Conservation (phyloP, 495 filamentous ascomycete genomes). For the Lasiosphaeris hirsuta region DNA sequence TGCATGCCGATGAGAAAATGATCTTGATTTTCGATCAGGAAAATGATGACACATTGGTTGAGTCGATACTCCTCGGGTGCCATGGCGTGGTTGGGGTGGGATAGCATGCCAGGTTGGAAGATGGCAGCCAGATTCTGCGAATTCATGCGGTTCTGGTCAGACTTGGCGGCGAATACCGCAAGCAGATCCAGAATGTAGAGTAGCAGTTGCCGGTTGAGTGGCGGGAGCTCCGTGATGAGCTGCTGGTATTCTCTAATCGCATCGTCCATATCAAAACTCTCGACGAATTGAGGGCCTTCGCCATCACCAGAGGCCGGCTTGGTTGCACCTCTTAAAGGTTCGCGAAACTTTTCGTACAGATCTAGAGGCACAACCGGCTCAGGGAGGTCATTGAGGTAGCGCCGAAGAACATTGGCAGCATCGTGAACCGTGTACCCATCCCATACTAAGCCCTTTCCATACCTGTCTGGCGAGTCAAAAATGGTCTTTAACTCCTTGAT, state of each 20-base stretch:
- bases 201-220: conserved; percentile 89
- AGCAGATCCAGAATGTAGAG: conserved; percentile 97
- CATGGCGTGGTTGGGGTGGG: conserved; percentile 94
- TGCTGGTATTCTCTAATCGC: conserved; percentile 83
- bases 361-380: conserved; percentile 95
- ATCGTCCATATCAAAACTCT: conserved; percentile 68
- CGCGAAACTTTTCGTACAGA: conserved; percentile 86
- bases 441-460: conserved; percentile 96
- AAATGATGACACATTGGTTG: conserved; percentile 96
- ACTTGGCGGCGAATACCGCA: conserved; percentile 96
- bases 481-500: conserved; percentile 92
- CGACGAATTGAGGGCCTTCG: conserved; percentile 52
- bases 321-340: conserved; percentile 76
- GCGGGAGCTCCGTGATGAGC: conserved; percentile 87
- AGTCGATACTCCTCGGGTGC: conserved; percentile 86
- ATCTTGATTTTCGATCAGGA: conserved; percentile 94
- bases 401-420: conserved; percentile 91
- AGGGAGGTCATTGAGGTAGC: conserved; percentile 90
- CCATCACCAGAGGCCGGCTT: conserved; percentile 63
- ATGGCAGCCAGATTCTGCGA: conserved; percentile 94
- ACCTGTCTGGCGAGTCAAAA: conserved; percentile 93
- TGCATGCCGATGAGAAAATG: conserved; percentile 92
- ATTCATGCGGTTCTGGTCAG: conserved; percentile 94
- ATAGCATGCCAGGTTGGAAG: conserved; percentile 94
- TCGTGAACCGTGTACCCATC: conserved; percentile 98